phyloP scores from a whole-genome alignment of 2,329 filamentous ascomycete genomes.

The Bretziella fagacearum region DNA sequence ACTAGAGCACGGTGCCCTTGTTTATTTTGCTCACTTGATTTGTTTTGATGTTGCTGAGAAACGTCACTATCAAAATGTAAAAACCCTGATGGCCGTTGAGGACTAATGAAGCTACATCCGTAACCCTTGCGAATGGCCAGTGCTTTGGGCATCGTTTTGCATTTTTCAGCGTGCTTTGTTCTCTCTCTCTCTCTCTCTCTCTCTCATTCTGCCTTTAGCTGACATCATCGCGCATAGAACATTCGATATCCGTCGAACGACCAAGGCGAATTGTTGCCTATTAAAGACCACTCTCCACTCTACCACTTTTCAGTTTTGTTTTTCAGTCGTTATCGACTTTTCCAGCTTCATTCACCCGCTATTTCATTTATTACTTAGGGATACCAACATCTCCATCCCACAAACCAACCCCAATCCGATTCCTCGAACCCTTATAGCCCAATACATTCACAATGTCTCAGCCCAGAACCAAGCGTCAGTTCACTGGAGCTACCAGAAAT shows the following conservation, averaged over 20 bases:
- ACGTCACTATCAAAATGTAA: not conserved
- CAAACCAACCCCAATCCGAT: no score
- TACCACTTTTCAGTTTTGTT: not conserved
- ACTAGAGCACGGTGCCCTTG: not conserved
- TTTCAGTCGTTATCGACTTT: not conserved
- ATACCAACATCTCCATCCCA: constrained; percentile 1
- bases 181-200: not conserved
- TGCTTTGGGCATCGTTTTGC: constrained; percentile 3
- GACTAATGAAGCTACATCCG: no score
- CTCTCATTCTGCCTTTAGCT: constrained; percentile 1
- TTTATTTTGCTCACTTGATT: constrained; percentile 3
- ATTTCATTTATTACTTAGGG: not conserved
- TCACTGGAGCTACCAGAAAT: constrained; percentile 41
- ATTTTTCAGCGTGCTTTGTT: not conserved
- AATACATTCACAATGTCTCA: constrained; percentile 28
- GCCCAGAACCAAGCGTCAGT: constrained; percentile 42
- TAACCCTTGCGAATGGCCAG: constrained; percentile 2
- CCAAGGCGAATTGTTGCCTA: not conserved
- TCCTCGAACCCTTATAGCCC: not conserved
- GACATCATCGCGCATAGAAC: constrained; percentile 6
- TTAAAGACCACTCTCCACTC: constrained; percentile 10
- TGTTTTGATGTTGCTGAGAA: not conserved
- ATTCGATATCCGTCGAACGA: not conserved
- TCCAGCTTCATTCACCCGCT: not conserved
- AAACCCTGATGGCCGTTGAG: not conserved